Evolutionary conservation across 441 rosid genomes (phyloP), one percentile per base, ranked within the genome.

Genomic region (Hura crepitans): DNA sequence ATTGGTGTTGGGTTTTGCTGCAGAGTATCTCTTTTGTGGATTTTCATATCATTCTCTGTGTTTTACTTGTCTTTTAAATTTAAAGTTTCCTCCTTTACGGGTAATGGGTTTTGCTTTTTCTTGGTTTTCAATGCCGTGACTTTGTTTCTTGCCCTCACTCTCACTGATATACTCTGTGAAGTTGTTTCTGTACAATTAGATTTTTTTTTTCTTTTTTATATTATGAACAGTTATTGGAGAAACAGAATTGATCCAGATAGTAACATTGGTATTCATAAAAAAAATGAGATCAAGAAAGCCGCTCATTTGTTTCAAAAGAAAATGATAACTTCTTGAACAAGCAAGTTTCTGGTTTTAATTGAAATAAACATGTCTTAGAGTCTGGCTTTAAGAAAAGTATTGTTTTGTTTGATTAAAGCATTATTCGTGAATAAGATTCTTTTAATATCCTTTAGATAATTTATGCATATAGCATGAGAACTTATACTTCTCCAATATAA

Each of bases 391-490:
- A 28, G 28, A 1, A 45, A 25, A 27, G 6, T 14, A 66, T 10
- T 49, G 13, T 17, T 51, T 50, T 66, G 68, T 17, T 47, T 49
- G 37, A 45, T 64, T n/a, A 46, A 46, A 69, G 74, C 62, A 49
- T 74, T 46, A 73, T 77, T 69, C 74, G 1, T 7, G 33, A 71
- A 58, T 73, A 69, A 59, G 65, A 30, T 17, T 66, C 6, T 55
- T 27, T 42, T 63, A n/a, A 17, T 0, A 0, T 0, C 14, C n/a
- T 8, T 13, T 7, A 30, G 63, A 53, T 4, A 42, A 56, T 56
- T 46, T 27, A 56, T 55, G 22, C 25, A 18, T 39, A 37, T 42
- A 1, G 46, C 46, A 42, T 11, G 46, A 10, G 46, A 37, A 23
- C 9, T 37, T 37, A 39, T 25, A 62, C 6, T 20, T 50, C 55